These are phyloP conservation scores for Pugionium dolabratum DNA, from an alignment of 345 rosid genomes.

Conservation along the genomic window DNA sequence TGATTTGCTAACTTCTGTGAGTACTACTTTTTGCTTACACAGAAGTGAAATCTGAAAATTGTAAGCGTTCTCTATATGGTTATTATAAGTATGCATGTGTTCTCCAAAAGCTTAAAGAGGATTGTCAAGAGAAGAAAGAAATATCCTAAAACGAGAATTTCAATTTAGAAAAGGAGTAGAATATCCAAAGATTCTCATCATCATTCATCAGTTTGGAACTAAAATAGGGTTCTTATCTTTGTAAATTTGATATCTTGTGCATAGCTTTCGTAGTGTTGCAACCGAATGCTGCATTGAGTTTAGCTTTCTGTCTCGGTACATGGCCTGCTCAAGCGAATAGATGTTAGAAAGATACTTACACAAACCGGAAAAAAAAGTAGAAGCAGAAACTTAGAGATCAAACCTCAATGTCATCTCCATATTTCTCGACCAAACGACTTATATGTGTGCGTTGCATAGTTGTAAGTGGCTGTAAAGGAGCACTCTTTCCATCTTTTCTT, in stretches of 20 bases:
- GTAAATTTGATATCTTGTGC: constrained; percentile 59
- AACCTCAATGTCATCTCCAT: constrained; percentile 83
- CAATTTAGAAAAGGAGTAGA: not conserved
- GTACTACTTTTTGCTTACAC: not conserved
- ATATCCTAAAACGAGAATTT: too few relatives aligned
- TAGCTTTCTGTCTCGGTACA: constrained; percentile 83
- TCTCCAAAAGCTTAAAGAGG: too few relatives aligned
- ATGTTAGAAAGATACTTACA: constrained; percentile 6
- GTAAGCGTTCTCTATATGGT: not conserved
- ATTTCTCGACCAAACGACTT: constrained; percentile 61
- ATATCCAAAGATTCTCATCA: constrained; percentile 5
- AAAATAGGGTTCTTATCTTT: constrained; percentile 67
- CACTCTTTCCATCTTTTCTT: constrained; percentile 79
- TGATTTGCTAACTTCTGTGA: constrained; percentile 6
- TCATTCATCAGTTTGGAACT: constrained; percentile 42
- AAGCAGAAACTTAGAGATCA: not conserved
- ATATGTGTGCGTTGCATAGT: constrained; percentile 68
- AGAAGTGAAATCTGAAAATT: not conserved
- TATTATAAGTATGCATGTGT: constrained; percentile 13
- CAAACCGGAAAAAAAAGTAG: not conserved
- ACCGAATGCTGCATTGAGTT: constrained; percentile 86
- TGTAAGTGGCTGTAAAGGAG: constrained; percentile 76
- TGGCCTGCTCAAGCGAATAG: constrained; percentile 50
- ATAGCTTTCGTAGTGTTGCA: constrained; percentile 65
- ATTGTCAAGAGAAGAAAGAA: too few relatives aligned